These are phyloP conservation scores for Xenoacremonium recifei DNA, from an alignment of 2,329 filamentous ascomycete species.

Conservation along the genomic window DNA sequence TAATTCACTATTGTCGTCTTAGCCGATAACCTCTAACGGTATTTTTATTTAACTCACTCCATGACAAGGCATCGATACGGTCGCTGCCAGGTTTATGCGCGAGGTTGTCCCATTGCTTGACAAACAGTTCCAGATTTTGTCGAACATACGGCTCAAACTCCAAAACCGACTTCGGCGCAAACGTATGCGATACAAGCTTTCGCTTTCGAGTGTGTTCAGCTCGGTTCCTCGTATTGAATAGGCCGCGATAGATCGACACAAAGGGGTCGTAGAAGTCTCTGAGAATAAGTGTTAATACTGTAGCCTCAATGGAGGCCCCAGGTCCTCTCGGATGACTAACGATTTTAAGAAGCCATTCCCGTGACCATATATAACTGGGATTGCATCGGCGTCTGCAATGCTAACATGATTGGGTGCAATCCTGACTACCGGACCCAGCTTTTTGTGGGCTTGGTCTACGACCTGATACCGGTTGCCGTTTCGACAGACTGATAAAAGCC, in stretches of 20 bases:
- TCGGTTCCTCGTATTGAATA: conserved; percentile 88
- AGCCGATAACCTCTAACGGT: conserved; percentile 42
- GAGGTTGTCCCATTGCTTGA: conserved; percentile 69
- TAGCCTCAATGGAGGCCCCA: no score
- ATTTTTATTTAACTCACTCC: no score
- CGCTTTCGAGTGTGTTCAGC: conserved; percentile 83
- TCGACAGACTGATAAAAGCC: conserved; percentile 69
- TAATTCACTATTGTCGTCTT: conserved; percentile 57
- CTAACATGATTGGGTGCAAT: conserved; percentile 85
- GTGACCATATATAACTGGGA: conserved; percentile 75
- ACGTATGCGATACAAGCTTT: conserved; percentile 85
- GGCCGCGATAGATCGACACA: conserved; percentile 77
- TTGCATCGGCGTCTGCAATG: conserved; percentile 76
- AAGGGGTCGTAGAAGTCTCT: conserved; percentile 91
- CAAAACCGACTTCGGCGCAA: conserved; percentile 74
- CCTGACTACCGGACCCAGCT: conserved; percentile 72
- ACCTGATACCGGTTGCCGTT: conserved; percentile 61
- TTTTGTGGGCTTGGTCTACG: conserved; percentile 73
- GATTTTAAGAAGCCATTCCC: conserved; percentile 74
- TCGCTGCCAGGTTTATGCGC: no score
- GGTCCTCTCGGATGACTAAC: conserved; percentile 44
- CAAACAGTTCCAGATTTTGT: conserved; percentile 71
- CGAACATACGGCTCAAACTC: conserved; percentile 91
- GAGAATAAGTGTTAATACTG: conserved; percentile 2
- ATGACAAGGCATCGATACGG: no score